Evolutionary conservation across 306 rosid species (phyloP).

Genomic region (Sphenostylis stenocarpa): DNA sequence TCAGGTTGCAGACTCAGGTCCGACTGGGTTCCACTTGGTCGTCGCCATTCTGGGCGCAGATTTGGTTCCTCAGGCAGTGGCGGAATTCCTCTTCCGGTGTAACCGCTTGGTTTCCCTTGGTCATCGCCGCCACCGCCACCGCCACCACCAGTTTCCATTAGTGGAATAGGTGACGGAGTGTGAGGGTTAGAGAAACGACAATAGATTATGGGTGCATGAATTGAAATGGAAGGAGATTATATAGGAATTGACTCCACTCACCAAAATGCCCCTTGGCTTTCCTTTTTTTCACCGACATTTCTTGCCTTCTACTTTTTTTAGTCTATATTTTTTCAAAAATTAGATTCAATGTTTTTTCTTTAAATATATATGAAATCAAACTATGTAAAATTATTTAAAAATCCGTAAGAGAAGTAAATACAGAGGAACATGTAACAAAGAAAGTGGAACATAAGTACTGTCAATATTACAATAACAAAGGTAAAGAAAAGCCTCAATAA

Average conservation of each 20-base stretch:
- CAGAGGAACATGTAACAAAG: too few species aligned
- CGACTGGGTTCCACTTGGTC: background rate
- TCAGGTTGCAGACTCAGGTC: constrained; percentile 37
- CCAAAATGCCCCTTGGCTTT: constrained; percentile 22
- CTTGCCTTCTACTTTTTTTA: too few species aligned
- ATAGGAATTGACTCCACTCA: background rate
- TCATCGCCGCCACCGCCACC: background rate
- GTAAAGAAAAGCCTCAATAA: too few species aligned
- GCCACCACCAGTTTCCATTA: constrained; percentile 26
- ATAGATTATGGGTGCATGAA: background rate
- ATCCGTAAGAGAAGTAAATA: too few species aligned
- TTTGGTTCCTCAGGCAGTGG: constrained; percentile 2
- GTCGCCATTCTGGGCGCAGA: constrained; percentile 35
- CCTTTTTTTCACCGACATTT: too few species aligned
- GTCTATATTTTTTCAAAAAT: too few species aligned
- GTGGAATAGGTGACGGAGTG: background rate
- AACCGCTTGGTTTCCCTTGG: background rate
- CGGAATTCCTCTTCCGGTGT: constrained; percentile 3
- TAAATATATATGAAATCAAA: too few species aligned
- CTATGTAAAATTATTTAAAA: too few species aligned
- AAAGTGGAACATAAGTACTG: too few species aligned
- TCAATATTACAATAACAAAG: too few species aligned
- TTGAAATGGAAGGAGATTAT: background rate
- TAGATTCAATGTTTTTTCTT: too few species aligned
- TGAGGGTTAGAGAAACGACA: background rate